These are phyloP conservation scores for Penicillium sp. DNA, from an alignment of 2,329 filamentous ascomycete genomes.

Conservation along the genomic window DNA sequence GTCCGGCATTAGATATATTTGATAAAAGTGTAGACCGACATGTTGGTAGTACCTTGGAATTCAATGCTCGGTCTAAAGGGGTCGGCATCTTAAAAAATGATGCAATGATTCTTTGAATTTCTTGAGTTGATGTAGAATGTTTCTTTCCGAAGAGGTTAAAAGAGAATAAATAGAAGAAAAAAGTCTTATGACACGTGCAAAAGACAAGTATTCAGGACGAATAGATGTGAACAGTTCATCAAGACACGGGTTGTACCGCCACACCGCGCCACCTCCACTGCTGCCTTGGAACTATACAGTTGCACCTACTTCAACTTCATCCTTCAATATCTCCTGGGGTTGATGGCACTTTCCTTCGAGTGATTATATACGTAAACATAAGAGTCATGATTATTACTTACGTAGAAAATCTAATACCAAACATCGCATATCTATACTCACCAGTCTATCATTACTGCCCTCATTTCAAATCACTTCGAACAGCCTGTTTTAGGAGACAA, in stretches of 20 bases:
- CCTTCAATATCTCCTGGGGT: neutral
- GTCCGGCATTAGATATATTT: constrained; percentile 18
- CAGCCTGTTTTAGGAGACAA: neutral
- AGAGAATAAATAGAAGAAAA: neutral
- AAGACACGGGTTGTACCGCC: constrained; percentile 1
- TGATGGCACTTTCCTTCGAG: neutral
- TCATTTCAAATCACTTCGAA: neutral
- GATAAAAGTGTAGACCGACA: neutral
- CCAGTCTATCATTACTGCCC: neutral
- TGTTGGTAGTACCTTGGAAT: constrained; percentile 61
- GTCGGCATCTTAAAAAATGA: constrained; percentile 58
- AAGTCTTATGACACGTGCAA: neutral
- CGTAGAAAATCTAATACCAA: neutral
- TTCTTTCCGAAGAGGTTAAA: neutral
- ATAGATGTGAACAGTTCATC: constrained; percentile 3
- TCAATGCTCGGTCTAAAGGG: constrained; percentile 65
- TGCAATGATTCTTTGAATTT: neutral
- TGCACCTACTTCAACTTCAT: neutral
- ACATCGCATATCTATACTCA: neutral
- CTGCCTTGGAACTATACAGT: constrained; percentile 1
- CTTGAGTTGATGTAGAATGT: neutral
- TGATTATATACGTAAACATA: neutral
- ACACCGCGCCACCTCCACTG: constrained; percentile 3
- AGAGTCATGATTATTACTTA: neutral
- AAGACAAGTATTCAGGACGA: neutral